These are phyloP conservation scores for Saksenaea oblongispora DNA, from an alignment of 371 early-diverging fungal species.

Conservation along the genomic window DNA sequence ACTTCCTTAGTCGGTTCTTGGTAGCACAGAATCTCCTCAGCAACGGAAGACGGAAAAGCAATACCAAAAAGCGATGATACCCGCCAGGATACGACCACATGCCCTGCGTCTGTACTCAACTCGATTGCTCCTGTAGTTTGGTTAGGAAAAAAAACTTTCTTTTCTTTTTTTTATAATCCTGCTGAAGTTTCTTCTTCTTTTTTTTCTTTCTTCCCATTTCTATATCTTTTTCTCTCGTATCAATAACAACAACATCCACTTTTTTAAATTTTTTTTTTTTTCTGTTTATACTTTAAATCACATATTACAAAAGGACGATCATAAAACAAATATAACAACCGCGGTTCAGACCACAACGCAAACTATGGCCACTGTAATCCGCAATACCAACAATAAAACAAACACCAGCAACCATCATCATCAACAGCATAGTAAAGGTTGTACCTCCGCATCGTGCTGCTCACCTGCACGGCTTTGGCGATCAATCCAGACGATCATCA, in stretches of 20 bases:
- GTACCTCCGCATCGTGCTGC: conserved; percentile 26
- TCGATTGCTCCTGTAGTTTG: conserved; percentile 2
- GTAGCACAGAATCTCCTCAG: conserved; percentile 7
- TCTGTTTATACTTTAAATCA: not conserved
- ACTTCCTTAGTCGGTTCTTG: conserved; percentile 3
- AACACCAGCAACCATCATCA: conserved; percentile 19
- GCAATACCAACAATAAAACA: conserved; percentile 18
- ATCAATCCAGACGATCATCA: conserved; percentile 32
- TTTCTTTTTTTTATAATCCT: not conserved
- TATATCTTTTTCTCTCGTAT: conserved; percentile 3
- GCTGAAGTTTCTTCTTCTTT: not conserved
- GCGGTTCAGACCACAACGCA: not conserved
- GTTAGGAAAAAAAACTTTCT: conserved; percentile 11
- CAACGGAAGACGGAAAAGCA: conserved; percentile 20
- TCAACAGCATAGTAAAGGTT: conserved; percentile 29
- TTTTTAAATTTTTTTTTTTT: conserved; percentile 2
- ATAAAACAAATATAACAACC: not conserved
- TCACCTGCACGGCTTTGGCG: conserved; percentile 33
- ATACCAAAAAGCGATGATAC: conserved; percentile 10
- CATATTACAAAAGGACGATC: not conserved
- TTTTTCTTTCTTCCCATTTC: conserved; percentile 4
- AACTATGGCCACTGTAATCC: conserved; percentile 16
- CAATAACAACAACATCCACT: not conserved
- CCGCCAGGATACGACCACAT: conserved; percentile 9
- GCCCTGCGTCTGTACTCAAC: conserved; percentile 10